These are phyloP conservation scores for Calocera viscosa DNA, from an alignment of 768 basidiomycete species.

Conservation along the genomic window DNA sequence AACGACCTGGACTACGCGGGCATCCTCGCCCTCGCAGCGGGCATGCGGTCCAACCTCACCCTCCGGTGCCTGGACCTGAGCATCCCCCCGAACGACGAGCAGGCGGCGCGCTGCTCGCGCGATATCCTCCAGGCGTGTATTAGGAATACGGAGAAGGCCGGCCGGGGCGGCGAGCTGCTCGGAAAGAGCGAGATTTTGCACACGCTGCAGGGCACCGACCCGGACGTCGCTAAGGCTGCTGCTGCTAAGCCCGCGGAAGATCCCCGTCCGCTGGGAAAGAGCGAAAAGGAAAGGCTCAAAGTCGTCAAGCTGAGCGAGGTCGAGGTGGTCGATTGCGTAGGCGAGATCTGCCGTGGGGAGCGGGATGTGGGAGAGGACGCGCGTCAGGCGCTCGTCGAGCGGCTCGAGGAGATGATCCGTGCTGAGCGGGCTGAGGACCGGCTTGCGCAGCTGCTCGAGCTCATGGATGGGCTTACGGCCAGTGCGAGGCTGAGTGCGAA, in stretches of 20 bases:
- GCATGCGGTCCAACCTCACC: conserved; percentile 64
- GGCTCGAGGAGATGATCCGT: conserved; percentile 38
- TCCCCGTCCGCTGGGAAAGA: background rate
- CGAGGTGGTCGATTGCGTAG: background rate
- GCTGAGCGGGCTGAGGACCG: conserved; percentile 22
- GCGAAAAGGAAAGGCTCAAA: background rate
- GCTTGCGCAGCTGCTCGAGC: conserved; percentile 51
- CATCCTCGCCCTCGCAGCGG: conserved; percentile 80
- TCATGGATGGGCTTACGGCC: conserved; percentile 59
- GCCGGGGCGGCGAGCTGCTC: background rate
- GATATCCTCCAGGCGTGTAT: conserved; percentile 85
- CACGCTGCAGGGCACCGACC: background rate
- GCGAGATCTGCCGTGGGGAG: conserved; percentile 6
- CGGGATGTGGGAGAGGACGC: conserved; percentile 10
- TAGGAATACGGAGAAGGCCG: conserved; percentile 77
- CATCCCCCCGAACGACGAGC: conserved; percentile 74
- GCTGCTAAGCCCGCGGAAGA: background rate
- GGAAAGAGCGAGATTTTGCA: conserved; percentile 2
- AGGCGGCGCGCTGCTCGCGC: conserved; percentile 62
- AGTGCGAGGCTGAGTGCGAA: conserved; percentile 38
- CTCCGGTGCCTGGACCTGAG: conserved; percentile 90
- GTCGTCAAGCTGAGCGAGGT: background rate
- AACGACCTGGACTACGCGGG: conserved; percentile 80
- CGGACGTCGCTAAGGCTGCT: background rate
- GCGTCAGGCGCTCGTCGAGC: conserved; percentile 36